Conservation (phyloP, 1,284 basidiomycete species). For the Peniophora sp. region DNA sequence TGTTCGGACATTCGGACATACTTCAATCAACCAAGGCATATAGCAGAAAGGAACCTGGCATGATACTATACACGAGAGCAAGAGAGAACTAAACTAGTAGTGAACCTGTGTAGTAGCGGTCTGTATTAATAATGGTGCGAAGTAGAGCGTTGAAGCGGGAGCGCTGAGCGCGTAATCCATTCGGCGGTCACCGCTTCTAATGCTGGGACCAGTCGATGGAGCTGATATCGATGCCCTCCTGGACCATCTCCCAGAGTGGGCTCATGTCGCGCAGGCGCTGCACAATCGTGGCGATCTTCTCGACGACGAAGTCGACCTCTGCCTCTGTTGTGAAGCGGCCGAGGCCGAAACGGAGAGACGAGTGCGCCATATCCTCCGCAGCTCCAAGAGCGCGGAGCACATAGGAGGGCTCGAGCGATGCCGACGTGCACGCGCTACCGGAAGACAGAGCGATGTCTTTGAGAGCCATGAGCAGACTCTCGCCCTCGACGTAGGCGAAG, state of each 20-base stretch:
- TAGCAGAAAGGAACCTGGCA: too few relatives aligned
- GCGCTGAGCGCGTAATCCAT: too few relatives aligned
- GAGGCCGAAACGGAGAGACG: conserved; percentile 94
- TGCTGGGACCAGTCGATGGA: conserved; percentile 88
- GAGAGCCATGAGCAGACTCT: conserved; percentile 95
- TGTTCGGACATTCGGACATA: too few relatives aligned
- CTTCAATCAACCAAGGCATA: too few relatives aligned
- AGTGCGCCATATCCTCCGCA: conserved; percentile 98
- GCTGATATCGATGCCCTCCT: conserved; percentile 93
- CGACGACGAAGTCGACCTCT: conserved; percentile 92
- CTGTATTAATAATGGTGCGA: not conserved
- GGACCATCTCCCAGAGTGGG: conserved; percentile 97
- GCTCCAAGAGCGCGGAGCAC: conserved; percentile 72
- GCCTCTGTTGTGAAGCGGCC: conserved; percentile 98
- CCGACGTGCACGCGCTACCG: conserved; percentile 97
- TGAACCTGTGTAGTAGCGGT: too few relatives aligned
- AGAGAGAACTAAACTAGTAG: too few relatives aligned
- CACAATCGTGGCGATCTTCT: conserved; percentile 85
- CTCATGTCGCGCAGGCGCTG: conserved; percentile 70
- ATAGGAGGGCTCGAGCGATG: conserved; percentile 88
- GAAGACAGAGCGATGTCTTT: conserved; percentile 99
- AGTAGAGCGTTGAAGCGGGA: not conserved
- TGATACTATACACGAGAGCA: too few relatives aligned
- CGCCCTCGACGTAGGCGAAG: conserved; percentile 96
- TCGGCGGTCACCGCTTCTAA: conserved; percentile 16